These are phyloP conservation scores for Talaromyces proteolyticus DNA, from an alignment of 495 filamentous ascomycete genomes.

Conservation along the genomic window DNA sequence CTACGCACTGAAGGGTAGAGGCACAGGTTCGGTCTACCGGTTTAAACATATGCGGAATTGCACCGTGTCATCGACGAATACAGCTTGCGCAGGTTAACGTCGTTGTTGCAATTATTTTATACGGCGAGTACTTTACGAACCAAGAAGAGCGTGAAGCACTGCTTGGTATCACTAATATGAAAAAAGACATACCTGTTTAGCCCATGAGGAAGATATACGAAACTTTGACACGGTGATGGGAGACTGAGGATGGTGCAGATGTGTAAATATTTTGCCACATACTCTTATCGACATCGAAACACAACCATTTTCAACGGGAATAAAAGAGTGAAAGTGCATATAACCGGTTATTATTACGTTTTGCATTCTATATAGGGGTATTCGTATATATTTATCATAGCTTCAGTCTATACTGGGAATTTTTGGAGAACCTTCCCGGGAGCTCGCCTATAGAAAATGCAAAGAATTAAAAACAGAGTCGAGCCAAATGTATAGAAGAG, in stretches of 20 bases:
- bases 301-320: too few species aligned
- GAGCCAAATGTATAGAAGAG: too few species aligned
- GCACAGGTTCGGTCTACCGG: constrained; percentile 19
- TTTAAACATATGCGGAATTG: constrained; percentile 19
- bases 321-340: too few species aligned
- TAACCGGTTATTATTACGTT: too few species aligned
- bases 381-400: too few species aligned
- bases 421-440: too few species aligned
- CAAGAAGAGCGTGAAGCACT: constrained; percentile 16
- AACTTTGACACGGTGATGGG: constrained; percentile 8
- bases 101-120: constrained; percentile 17
- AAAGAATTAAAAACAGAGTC: too few species aligned
- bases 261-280: too few species aligned
- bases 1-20: constrained; percentile 16
- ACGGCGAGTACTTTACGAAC: constrained; percentile 21
- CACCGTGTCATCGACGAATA: constrained; percentile 8
- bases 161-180: constrained; percentile 11
- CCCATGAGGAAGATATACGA: constrained; percentile 14
- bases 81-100: constrained; percentile 20
- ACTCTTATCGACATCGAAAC: too few species aligned
- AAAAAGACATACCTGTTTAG: constrained; percentile 12
- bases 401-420: too few species aligned
- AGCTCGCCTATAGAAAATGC: too few species aligned
- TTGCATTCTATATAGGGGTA: too few species aligned
- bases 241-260: constrained; percentile 10